These are phyloP conservation scores for Hibiscus syriacus DNA, from an alignment of 345 rosid genomes.

Conservation along the genomic window DNA sequence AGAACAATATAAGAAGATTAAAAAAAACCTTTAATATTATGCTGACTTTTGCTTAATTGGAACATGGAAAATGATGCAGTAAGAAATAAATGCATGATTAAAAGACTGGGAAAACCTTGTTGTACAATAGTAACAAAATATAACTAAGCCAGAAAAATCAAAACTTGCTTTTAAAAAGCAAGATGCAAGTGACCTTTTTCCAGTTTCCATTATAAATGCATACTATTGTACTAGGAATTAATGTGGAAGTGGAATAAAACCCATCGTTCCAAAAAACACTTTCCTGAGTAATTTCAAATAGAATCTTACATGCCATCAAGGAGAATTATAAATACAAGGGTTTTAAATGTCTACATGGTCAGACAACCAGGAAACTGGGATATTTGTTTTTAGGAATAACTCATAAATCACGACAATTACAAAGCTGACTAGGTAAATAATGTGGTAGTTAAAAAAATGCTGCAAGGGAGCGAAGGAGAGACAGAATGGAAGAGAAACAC, in stretches of 20 bases:
- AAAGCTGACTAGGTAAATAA: background rate
- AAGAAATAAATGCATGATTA: background rate
- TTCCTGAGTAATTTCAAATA: background rate
- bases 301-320: background rate
- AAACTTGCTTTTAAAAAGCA: background rate
- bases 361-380: background rate
- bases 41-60: background rate
- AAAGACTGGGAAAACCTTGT: background rate
- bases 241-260: background rate
- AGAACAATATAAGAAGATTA: background rate
- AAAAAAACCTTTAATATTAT: no score
- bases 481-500: background rate
- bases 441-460: background rate
- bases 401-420: background rate
- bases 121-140: background rate
- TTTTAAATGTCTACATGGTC: background rate
- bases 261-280: background rate
- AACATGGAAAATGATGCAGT: background rate
- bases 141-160: background rate
- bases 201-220: conserved; percentile 1
- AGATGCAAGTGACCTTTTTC: background rate
- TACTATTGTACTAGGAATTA: background rate
- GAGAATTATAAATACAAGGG: background rate
- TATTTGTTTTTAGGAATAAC: background rate
- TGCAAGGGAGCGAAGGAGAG: background rate